Evolutionary conservation across 306 rosid species (phyloP).

Genomic region (Styphnolobium japonicum): DNA sequence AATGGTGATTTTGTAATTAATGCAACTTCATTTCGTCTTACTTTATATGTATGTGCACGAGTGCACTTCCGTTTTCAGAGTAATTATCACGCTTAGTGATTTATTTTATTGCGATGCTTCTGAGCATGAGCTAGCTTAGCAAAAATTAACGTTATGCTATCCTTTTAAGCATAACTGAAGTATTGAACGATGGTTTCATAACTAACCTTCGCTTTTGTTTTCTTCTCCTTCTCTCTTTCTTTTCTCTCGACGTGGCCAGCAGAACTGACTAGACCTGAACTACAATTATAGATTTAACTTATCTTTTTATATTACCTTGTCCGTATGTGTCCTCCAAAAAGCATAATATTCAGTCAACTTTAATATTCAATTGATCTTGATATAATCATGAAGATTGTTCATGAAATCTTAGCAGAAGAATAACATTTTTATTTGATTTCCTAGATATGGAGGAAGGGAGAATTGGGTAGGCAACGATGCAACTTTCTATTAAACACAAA

Average conservation of each 20-base stretch:
- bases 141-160: not conserved
- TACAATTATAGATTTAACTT: conserved; percentile 28
- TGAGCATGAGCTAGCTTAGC: conserved; percentile 3
- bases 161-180: not conserved
- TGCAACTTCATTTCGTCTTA: conserved; percentile 23
- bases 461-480: not conserved
- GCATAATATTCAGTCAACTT: conserved; percentile 17
- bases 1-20: not conserved
- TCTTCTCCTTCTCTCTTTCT: conserved; percentile 5
- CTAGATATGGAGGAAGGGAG: not conserved
- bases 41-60: conserved; percentile 26
- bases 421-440: not conserved
- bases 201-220: not conserved
- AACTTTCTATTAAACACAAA: conserved; percentile 10
- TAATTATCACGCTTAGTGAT: conserved; percentile 13
- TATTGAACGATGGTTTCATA: not conserved
- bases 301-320: conserved; percentile 17
- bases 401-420: not conserved
- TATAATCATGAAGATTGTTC: conserved; percentile 11
- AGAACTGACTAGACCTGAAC: conserved; percentile 35
- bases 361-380: not conserved
- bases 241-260: conserved; percentile 34
- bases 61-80: conserved; percentile 14
- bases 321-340: conserved; percentile 26
- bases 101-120: conserved; percentile 12